Percentiles rank a stretch among this genome's conserved stretches.
phyloP scores from a whole-genome alignment of 1,139 yeast genomes.

The Suzukiozyma palmioleophila region DNA sequence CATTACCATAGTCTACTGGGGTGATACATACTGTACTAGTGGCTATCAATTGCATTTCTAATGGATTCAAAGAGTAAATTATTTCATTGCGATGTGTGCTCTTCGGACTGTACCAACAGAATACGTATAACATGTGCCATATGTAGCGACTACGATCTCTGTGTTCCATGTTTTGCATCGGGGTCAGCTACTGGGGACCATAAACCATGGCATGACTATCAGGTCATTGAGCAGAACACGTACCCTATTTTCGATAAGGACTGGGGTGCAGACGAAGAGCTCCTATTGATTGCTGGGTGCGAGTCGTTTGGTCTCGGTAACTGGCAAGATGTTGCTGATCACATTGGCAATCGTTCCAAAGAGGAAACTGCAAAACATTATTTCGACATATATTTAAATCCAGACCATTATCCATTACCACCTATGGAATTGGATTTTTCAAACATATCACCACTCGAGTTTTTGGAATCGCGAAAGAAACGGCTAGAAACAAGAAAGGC shows the following conservation, averaged over 20 bases:
- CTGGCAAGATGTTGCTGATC: constrained; percentile 96
- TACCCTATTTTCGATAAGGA: constrained; percentile 86
- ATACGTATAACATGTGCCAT: constrained; percentile 89
- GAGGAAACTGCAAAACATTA: constrained; percentile 91
- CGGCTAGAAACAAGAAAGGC: constrained; percentile 69
- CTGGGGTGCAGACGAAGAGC: constrained; percentile 99
- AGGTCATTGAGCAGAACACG: constrained; percentile 89
- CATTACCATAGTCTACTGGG: too few species aligned
- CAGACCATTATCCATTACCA: constrained; percentile 75
- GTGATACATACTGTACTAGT: too few species aligned
- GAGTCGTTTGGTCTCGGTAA: constrained; percentile 90
- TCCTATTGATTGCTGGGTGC: constrained; percentile 82
- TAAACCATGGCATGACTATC: constrained; percentile 91
- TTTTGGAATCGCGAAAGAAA: constrained; percentile 62
- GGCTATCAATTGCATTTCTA: constrained; percentile 1
- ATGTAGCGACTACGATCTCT: constrained; percentile 88
- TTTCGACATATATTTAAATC: constrained; percentile 61
- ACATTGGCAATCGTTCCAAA: constrained; percentile 85
- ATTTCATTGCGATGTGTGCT: constrained; percentile 93
- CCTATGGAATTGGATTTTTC: constrained; percentile 69
- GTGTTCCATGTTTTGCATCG: constrained; percentile 93
- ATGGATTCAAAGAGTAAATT: constrained; percentile 39
- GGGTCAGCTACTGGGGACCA: constrained; percentile 82
- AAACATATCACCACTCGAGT: constrained; percentile 60
- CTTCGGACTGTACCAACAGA: constrained; percentile 89